Evolutionary conservation across 1,284 basidiomycete genomes (phyloP), one percentile per base, ranked within the genome.

Genomic region (Wolfiporia cocos): DNA sequence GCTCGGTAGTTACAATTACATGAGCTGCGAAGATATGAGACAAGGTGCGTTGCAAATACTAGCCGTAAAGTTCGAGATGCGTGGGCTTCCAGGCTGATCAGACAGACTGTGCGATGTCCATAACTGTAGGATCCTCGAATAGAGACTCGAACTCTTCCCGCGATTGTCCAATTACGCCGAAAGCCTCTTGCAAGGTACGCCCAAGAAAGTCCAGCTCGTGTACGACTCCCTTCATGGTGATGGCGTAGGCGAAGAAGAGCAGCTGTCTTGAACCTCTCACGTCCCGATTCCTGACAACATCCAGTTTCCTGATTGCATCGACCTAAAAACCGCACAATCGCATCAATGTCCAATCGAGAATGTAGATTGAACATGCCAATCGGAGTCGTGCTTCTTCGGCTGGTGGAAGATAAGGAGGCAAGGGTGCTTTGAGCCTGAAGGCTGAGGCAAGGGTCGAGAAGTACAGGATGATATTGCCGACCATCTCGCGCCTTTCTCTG

Each of bases 321-420:
- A 88, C 84, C 84, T 86, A 43, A 20, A 34, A 17, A 4, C 15
- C n/a, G n/a, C n/a, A n/a, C 41, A 18, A 31, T 33, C 23, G 34
- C 15, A 31, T 3, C 30, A 19, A 19, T 15, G 19, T 10, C 10
- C 22, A 33, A 40, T 24, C 32, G 30, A 34, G 23, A 31, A 36
- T 31, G 30, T 11, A 11, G 22, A 52, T 72, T 45, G n/a, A n/a
- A n/a, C n/a, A n/a, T 51, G 92, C 90, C 56, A 98, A 67, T 12
- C 81, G 76, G 45, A 83, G 73, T 41, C 94, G 77, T 1, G 91
- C 79, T 48, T 81, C 72, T 54, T 92, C 90, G 0, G 89, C 94
- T 0, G 93, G 93, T 2, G 95, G 95, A 1, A 99, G 77, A 62
- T 94, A 97, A 0, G 95, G 92, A 0, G 95, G 92, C 21, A 99